Percentiles rank a stretch among this genome's conserved stretches.
These are phyloP conservation scores for Ilyonectria sp. DNA, from an alignment of 2,329 filamentous ascomycete genomes.

Conservation along the genomic window DNA sequence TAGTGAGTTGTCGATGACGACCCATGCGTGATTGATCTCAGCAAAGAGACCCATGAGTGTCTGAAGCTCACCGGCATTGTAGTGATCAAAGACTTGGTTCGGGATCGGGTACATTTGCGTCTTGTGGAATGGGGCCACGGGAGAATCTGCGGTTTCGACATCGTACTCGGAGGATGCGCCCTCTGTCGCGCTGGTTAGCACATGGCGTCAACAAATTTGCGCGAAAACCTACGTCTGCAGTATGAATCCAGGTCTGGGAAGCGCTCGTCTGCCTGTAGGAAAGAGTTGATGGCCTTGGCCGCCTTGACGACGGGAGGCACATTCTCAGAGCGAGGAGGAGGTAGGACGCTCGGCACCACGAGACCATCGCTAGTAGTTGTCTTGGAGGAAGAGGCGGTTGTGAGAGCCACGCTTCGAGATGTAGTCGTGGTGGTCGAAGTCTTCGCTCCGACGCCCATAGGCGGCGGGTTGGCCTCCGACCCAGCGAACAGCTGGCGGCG, in stretches of 20 bases:
- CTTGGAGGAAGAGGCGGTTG: constrained; percentile 44
- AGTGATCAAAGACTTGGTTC: constrained; percentile 92
- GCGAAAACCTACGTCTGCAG: constrained; percentile 79
- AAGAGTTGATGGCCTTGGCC: constrained; percentile 85
- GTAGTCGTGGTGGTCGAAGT: constrained; percentile 38
- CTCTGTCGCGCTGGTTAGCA: constrained; percentile 68
- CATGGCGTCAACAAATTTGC: background rate
- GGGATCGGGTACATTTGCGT: constrained; percentile 91
- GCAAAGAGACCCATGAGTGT: constrained; percentile 98
- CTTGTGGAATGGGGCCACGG: constrained; percentile 93
- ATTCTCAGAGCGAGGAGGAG: constrained; percentile 62
- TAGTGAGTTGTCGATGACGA: constrained; percentile 93
- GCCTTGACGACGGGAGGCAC: constrained; percentile 83
- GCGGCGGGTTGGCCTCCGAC: constrained; percentile 46
- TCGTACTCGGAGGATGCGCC: constrained; percentile 95
- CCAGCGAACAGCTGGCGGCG: constrained; percentile 66
- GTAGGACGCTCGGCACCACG: constrained; percentile 52
- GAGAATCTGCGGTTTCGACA: constrained; percentile 73
- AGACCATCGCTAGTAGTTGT: constrained; percentile 48
- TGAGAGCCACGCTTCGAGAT: constrained; percentile 38
- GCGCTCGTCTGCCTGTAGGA: constrained; percentile 80
- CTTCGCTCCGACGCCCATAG: constrained; percentile 33
- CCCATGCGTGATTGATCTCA: constrained; percentile 95
- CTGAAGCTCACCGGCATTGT: constrained; percentile 87
- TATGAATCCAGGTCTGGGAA: constrained; percentile 94